phyloP scores from a whole-genome alignment of 1,284 basidiomycete genomes.

The Rhodotorula sp. region DNA sequence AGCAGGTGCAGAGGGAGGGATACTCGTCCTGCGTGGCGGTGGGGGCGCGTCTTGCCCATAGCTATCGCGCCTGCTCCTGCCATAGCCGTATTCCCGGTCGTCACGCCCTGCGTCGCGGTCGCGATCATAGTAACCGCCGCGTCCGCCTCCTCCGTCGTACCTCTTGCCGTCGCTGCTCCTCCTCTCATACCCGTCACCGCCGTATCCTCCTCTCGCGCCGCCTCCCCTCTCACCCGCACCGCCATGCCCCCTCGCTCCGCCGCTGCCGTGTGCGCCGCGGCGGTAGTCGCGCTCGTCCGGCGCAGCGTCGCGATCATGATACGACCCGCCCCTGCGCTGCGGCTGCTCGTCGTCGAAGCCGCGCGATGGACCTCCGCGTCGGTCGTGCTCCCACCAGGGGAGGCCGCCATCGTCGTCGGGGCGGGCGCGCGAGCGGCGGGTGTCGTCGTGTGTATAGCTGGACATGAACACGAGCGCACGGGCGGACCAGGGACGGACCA shows the following conservation, averaged over 20 bases:
- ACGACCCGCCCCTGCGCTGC: neutral
- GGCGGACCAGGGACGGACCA: neutral
- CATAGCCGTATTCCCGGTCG: neutral
- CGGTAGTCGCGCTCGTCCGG: neutral
- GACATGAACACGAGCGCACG: slow-evolving; percentile 1
- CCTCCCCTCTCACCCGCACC: neutral
- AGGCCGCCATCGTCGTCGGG: slow-evolving; percentile 15
- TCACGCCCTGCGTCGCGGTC: neutral
- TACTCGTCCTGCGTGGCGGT: neutral
- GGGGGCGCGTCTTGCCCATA: neutral
- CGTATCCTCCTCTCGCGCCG: neutral
- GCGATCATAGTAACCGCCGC: neutral
- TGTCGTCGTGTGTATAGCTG: neutral
- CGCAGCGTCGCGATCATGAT: slow-evolving; percentile 13
- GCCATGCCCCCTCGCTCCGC: neutral
- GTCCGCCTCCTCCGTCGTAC: too few species aligned
- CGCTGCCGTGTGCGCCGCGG: neutral
- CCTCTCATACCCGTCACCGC: neutral
- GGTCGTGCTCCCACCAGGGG: slow-evolving; percentile 34
- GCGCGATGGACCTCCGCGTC: neutral
- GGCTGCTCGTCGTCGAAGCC: slow-evolving; percentile 3
- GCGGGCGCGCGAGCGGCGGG: neutral
- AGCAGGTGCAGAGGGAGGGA: neutral
- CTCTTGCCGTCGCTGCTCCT: neutral
- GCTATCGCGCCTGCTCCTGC: neutral